Evolutionary conservation across 2,329 filamentous ascomycete species (phyloP), one percentile per base, ranked within the genome.

Genomic region (Pseudogymnoascus sp.): DNA sequence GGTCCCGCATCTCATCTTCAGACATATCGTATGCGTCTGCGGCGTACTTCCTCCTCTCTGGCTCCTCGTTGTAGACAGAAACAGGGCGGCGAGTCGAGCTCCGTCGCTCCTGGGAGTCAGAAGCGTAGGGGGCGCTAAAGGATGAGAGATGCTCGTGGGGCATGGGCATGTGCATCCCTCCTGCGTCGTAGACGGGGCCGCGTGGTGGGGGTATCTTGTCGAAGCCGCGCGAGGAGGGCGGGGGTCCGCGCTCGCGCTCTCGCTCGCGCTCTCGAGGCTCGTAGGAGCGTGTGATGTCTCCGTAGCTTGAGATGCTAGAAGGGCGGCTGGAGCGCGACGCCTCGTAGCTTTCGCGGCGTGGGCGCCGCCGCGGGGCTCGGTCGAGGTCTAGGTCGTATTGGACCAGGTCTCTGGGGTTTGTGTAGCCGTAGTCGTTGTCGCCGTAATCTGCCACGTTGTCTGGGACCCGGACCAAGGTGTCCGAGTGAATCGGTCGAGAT

Each of bases 201-300:
- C 45, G 45, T 10, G 82, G 45, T 28, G 82, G 78, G 68, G 83
- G 83, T 67, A 90, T 83, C 75, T 85, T 89, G 69, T 91, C 89
- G 67, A 92, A 85, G 0, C 87, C 89, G 69, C 88, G 80, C 2
- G 85, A 90, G 4, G 86, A 84, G 4, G 87, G 87, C 8, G 90
- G 89, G 1, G 88, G 89, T 0, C 82, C 70, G 16, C 72, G 65
- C 37, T 74, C 72, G 13, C 21, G 80, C 34, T 74, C 72, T 6
- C 21, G 80, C 43, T 45, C 41, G 21, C 43, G 43, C 4, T 51
- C 45, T 34, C 81, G 74, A 23, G 76, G 71, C 45, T 81, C 79
- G 65, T 79, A 77, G 25, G 71, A 65, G 54, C 71, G 67, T 37
- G 67, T 63, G 51, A 72, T 43, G 36, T 75, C 73, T 37, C 62